Conservation (phyloP, 2,329 filamentous ascomycete species). For the Colletotrichum chrysophilum region DNA sequence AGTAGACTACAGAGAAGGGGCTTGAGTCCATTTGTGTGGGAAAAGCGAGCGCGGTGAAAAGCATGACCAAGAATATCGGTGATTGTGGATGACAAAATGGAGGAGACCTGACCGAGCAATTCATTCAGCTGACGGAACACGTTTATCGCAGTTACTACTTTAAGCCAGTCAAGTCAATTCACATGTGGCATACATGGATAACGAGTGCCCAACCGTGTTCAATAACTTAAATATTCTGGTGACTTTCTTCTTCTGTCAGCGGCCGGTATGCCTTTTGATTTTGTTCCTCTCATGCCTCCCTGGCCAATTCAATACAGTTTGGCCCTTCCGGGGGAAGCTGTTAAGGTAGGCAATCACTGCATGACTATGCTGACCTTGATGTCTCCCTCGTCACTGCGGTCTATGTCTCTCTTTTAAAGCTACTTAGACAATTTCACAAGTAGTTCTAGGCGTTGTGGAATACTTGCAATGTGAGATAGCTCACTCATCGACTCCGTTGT, state of each 20-base stretch:
- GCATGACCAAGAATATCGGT: neutral
- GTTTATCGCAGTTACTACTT: too few relatives aligned
- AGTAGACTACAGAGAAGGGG: neutral
- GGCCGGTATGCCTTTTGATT: neutral
- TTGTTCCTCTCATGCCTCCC: too few relatives aligned
- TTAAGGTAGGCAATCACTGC: too few relatives aligned
- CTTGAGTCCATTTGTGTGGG: neutral
- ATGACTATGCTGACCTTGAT: too few relatives aligned
- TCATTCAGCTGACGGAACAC: neutral
- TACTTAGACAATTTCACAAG: too few relatives aligned
- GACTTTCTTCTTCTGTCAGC: neutral
- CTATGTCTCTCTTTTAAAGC: too few relatives aligned
- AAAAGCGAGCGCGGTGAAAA: neutral
- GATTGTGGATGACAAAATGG: neutral
- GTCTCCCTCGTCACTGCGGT: too few relatives aligned
- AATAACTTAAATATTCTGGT: neutral
- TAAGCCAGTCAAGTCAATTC: neutral
- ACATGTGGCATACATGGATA: fast-evolving
- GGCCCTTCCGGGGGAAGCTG: too few relatives aligned
- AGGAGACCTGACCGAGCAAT: neutral
- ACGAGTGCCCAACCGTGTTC: neutral
- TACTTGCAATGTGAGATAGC: too few relatives aligned
- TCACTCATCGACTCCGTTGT: neutral
- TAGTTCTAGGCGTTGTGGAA: too few relatives aligned
- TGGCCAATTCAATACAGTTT: too few relatives aligned